Conservation (phyloP, 2,329 filamentous ascomycete species). For the Metarhizium guizhouense region DNA sequence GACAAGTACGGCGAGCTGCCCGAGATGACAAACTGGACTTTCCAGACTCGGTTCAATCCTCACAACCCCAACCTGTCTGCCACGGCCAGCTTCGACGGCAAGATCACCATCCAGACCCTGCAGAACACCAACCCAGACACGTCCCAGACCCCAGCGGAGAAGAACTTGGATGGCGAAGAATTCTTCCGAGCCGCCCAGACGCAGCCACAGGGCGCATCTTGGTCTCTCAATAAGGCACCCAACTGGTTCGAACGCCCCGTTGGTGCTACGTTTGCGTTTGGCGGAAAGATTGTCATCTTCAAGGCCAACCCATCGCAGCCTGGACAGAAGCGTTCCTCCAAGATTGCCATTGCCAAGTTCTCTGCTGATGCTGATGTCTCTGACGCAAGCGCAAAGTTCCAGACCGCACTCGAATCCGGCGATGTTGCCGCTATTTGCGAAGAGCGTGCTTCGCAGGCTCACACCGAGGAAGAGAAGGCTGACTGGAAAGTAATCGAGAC, state of each 20-base stretch:
- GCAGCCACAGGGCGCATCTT: constrained; percentile 82
- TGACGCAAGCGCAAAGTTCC: constrained; percentile 78
- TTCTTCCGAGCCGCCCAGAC: constrained; percentile 93
- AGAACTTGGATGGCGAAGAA: constrained; percentile 77
- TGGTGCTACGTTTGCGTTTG: constrained; percentile 89
- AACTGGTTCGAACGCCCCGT: constrained; percentile 83
- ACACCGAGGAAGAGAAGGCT: constrained; percentile 83
- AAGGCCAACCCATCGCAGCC: constrained; percentile 47
- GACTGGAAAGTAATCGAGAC: constrained; percentile 95
- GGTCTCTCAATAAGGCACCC: constrained; percentile 76
- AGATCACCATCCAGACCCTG: constrained; percentile 85
- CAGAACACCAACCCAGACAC: constrained; percentile 82
- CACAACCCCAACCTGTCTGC: constrained; percentile 87
- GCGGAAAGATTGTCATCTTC: constrained; percentile 81
- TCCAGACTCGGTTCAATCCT: constrained; percentile 89
- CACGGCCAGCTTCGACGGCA: constrained; percentile 94
- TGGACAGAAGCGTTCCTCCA: constrained; percentile 61
- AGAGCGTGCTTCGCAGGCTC: constrained; percentile 63
- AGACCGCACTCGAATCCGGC: constrained; percentile 69
- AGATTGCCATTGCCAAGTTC: constrained; percentile 78
- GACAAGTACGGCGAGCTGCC: constrained; percentile 86
- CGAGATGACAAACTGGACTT: constrained; percentile 98
- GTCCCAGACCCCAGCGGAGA: constrained; percentile 58
- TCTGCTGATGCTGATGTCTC: constrained; percentile 79
- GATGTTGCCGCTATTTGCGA: constrained; percentile 74